Conservation (phyloP, 208 protist genomes). For the Trypanosoma theileri region DNA sequence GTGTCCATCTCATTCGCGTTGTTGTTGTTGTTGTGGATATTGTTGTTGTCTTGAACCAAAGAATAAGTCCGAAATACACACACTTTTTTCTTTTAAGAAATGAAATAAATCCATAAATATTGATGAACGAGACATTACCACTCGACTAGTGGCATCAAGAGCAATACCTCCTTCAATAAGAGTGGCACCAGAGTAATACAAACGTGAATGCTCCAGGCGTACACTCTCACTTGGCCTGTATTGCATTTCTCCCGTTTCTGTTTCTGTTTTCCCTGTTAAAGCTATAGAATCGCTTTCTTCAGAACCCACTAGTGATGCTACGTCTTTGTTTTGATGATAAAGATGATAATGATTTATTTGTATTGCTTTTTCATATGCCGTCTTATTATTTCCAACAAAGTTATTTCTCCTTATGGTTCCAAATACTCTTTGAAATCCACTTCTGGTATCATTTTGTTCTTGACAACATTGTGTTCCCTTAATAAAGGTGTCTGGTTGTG, state of each 20-base stretch:
- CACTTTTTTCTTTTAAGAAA: not conserved
- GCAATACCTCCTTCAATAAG: conserved; percentile 22
- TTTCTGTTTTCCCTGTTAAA: not conserved
- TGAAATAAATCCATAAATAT: not conserved
- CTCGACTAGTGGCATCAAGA: conserved; percentile 8
- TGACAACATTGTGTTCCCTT: not conserved
- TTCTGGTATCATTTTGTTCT: not conserved
- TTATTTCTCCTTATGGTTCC: no score
- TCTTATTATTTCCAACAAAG: no score
- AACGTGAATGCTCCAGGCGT: conserved; percentile 17
- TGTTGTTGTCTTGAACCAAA: not conserved
- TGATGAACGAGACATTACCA: conserved; percentile 1
- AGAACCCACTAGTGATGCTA: no score
- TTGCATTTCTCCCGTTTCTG: not conserved
- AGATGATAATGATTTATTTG: no score
- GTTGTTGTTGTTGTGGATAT: no score
- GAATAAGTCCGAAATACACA: not conserved
- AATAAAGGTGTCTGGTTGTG: not conserved
- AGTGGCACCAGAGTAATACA: conserved; percentile 8
- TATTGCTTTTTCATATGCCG: no score
- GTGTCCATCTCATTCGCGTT: no score
- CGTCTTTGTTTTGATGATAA: no score
- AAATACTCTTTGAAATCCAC: no score
- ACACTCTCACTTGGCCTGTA: not conserved
- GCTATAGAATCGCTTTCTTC: no score